A percentile compares a stretch with the other conserved stretches of the same genome.
phyloP scores from a whole-genome alignment of 805 yeast genomes.

The Suhomyces prunicola region DNA sequence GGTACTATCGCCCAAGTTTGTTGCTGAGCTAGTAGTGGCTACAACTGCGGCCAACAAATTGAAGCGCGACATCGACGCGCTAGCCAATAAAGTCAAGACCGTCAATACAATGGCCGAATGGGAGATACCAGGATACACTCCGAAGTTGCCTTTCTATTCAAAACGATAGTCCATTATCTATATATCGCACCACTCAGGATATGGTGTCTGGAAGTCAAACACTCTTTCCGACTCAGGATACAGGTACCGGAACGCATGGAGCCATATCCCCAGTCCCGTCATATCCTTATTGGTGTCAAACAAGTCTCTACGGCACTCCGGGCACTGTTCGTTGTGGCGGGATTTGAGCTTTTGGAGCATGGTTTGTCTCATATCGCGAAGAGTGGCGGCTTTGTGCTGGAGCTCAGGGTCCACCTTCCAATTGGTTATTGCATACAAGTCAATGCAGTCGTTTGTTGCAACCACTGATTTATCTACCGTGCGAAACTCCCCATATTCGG shows the following conservation, averaged over 20 bases:
- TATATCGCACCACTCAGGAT: slow-evolving; percentile 48
- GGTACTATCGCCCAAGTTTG: slow-evolving; percentile 1
- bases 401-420: slow-evolving; percentile 11
- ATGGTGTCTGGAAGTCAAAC: slow-evolving; percentile 39
- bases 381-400: slow-evolving; percentile 12
- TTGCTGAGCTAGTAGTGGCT: not conserved
- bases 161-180: not conserved
- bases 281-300: slow-evolving; percentile 27
- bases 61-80: not conserved
- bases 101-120: slow-evolving; percentile 10
- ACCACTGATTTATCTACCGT: slow-evolving; percentile 8
- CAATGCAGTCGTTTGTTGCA: slow-evolving; percentile 8
- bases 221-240: slow-evolving; percentile 16
- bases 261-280: slow-evolving; percentile 36
- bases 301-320: slow-evolving; percentile 30
- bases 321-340: slow-evolving; percentile 22
- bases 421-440: slow-evolving; percentile 12
- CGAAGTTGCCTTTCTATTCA: slow-evolving; percentile 21
- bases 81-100: not conserved
- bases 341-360: slow-evolving; percentile 29
- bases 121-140: slow-evolving; percentile 15
- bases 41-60: not conserved
- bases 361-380: slow-evolving; percentile 19
- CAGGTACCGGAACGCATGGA: slow-evolving; percentile 46
- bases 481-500: slow-evolving; percentile 11